phyloP scores from a whole-genome alignment of 2,329 filamentous ascomycete species.

The Akanthomyces muscarius region DNA sequence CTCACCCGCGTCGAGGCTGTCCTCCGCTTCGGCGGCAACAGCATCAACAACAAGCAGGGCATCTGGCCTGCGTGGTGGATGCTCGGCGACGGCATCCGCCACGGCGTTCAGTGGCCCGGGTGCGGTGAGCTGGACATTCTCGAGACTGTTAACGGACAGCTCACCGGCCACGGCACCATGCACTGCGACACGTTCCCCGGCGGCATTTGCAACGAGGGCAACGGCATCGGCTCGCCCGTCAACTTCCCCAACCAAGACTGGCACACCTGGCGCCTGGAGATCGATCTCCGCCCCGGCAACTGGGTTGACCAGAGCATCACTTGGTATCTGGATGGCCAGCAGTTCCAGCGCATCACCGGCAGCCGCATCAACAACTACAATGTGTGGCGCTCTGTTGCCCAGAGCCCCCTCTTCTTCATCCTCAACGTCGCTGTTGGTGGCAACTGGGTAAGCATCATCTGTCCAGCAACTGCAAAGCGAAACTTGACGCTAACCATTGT shows the following conservation, averaged over 20 bases:
- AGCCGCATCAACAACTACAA: slow-evolving; percentile 39
- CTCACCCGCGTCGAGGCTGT: slow-evolving; percentile 44
- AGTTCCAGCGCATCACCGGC: slow-evolving; percentile 43
- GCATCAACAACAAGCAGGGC: slow-evolving; percentile 43
- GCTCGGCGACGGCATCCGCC: slow-evolving; percentile 46
- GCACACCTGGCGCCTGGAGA: slow-evolving; percentile 47
- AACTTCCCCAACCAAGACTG: slow-evolving; percentile 38
- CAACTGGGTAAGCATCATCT: slow-evolving; percentile 42
- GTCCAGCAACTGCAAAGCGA: background rate
- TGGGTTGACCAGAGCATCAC: slow-evolving; percentile 48
- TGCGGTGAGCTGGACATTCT: slow-evolving; percentile 57
- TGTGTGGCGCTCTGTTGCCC: slow-evolving; percentile 48
- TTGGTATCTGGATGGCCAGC: slow-evolving; percentile 45
- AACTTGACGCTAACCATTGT: slow-evolving; percentile 15
- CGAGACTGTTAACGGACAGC: slow-evolving; percentile 50
- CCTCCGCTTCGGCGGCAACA: slow-evolving; percentile 44
- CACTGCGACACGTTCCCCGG: slow-evolving; percentile 47
- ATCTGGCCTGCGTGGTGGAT: slow-evolving; percentile 59
- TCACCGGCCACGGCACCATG: slow-evolving; percentile 44
- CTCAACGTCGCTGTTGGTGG: slow-evolving; percentile 55
- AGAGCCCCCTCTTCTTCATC: slow-evolving; percentile 48
- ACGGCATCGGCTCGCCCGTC: slow-evolving; percentile 36
- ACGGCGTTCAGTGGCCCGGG: slow-evolving; percentile 46
- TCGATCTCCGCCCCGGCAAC: slow-evolving; percentile 44
- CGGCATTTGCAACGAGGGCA: slow-evolving; percentile 50